phyloP scores from a whole-genome alignment of 345 rosid genomes.

The Eucalyptus sp. region DNA sequence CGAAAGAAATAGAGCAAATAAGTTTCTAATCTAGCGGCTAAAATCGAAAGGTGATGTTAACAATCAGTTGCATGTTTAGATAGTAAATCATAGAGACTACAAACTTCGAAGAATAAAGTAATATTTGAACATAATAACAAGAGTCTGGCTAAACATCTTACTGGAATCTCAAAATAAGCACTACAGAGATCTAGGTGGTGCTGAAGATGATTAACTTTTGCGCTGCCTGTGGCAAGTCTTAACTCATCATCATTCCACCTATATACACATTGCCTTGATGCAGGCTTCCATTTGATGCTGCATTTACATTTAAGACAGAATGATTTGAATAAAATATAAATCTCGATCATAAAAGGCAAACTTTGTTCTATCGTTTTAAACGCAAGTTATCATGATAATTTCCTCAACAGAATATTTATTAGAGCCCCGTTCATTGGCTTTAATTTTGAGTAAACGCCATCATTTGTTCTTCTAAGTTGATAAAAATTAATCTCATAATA shows the following conservation, averaged over 20 bases:
- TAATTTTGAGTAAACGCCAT: not conserved
- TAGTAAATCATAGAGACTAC: not conserved
- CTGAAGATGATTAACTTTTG: slow-evolving; percentile 28
- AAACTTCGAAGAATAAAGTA: not conserved
- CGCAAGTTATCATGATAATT: not conserved
- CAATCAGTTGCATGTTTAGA: not conserved
- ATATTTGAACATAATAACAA: not conserved
- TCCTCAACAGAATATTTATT: not conserved
- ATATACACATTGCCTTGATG: slow-evolving; percentile 10
- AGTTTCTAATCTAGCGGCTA: not conserved
- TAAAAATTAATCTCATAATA: not conserved
- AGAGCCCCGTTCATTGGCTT: not conserved
- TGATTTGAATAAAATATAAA: not conserved
- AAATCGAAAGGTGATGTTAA: not conserved
- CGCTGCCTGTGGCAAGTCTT: slow-evolving; percentile 58
- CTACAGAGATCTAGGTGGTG: slow-evolving; percentile 61
- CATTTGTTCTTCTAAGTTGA: not conserved
- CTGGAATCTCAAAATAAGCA: slow-evolving; percentile 72
- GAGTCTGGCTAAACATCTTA: slow-evolving; percentile 5
- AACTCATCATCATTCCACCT: slow-evolving; percentile 69
- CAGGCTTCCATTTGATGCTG: slow-evolving; percentile 12
- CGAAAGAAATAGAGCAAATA: not conserved
- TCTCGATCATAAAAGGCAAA: not conserved
- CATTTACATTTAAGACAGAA: not conserved
- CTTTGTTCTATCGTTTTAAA: not conserved